Conservation (phyloP, 768 basidiomycete genomes). For the Artomyces pyxidatus region DNA sequence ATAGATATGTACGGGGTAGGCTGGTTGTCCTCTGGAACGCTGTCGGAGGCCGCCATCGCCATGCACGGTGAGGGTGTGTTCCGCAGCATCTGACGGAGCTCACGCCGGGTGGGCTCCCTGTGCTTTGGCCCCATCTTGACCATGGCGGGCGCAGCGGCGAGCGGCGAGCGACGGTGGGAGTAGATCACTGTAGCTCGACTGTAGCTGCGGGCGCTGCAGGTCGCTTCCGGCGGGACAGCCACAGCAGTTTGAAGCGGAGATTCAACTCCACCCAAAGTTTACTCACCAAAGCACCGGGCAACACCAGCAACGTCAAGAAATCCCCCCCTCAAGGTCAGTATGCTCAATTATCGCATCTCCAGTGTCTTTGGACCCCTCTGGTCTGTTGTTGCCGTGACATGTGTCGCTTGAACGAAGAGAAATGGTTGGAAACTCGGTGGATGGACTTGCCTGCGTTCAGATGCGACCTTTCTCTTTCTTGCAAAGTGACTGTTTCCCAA, state of each 20-base stretch:
- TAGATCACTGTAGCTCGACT: neutral
- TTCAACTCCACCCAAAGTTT: constrained; percentile 10
- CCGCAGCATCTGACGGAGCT: constrained; percentile 1
- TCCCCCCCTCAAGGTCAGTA: constrained; percentile 28
- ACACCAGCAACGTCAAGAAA: constrained; percentile 23
- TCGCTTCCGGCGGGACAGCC: neutral
- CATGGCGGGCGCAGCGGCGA: neutral
- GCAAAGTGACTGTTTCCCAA: neutral
- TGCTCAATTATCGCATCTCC: constrained; percentile 11
- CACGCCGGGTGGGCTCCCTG: constrained; percentile 6
- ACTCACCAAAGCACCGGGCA: neutral
- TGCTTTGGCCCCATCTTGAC: constrained; percentile 1
- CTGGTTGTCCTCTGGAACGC: neutral
- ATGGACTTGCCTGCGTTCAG: constrained; percentile 9
- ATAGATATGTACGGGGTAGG: neutral
- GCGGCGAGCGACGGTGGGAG: neutral
- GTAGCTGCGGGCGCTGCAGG: neutral
- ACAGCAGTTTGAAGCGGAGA: constrained; percentile 1
- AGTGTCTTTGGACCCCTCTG: too few species aligned
- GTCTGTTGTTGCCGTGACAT: neutral
- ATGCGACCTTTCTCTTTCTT: constrained; percentile 1
- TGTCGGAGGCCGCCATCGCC: neutral
- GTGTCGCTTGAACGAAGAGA: neutral
- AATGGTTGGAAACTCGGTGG: constrained; percentile 8
- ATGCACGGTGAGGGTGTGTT: neutral